A percentile compares a stretch with the other conserved stretches of the same genome.
Conservation (phyloP, 768 basidiomycete genomes). For the Leccinum incarnatum region DNA sequence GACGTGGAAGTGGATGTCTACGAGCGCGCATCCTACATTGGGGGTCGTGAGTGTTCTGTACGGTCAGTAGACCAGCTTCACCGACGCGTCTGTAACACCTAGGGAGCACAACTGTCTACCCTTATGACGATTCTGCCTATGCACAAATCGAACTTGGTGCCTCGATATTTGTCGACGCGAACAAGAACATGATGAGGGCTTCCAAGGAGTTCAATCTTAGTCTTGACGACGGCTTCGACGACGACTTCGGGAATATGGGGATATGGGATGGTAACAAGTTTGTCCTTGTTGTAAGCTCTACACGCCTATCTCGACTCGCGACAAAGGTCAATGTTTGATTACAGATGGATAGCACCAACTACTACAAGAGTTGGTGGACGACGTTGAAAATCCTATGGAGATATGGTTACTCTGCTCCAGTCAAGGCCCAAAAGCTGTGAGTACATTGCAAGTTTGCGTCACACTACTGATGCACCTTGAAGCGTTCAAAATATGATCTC, state of each 20-base stretch:
- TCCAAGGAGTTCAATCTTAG: constrained; percentile 76
- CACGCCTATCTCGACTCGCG: background rate
- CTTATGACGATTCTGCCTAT: constrained; percentile 57
- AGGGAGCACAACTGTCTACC: constrained; percentile 81
- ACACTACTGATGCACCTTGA: constrained; percentile 2
- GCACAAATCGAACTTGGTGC: constrained; percentile 80
- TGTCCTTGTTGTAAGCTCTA: constrained; percentile 53
- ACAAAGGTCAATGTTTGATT: constrained; percentile 1
- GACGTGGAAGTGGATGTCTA: constrained; percentile 82
- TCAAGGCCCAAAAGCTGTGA: constrained; percentile 54
- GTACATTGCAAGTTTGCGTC: constrained; percentile 10
- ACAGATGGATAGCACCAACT: constrained; percentile 42
- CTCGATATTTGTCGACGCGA: constrained; percentile 78
- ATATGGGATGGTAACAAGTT: constrained; percentile 85
- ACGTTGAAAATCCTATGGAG: constrained; percentile 72
- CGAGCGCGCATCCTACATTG: constrained; percentile 72
- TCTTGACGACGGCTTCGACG: constrained; percentile 44
- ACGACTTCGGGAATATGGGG: constrained; percentile 48
- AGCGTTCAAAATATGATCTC: constrained; percentile 59
- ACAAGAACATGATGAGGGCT: constrained; percentile 73
- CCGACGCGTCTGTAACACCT: constrained; percentile 5
- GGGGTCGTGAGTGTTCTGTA: constrained; percentile 67
- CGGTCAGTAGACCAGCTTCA: background rate
- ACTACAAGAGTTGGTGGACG: constrained; percentile 58
- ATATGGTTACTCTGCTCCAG: constrained; percentile 67